Percentiles rank a stretch among this genome's conserved stretches.
Conservation (phyloP, 129 eudicot genomes). For the Dittrichia graveolens region DNA sequence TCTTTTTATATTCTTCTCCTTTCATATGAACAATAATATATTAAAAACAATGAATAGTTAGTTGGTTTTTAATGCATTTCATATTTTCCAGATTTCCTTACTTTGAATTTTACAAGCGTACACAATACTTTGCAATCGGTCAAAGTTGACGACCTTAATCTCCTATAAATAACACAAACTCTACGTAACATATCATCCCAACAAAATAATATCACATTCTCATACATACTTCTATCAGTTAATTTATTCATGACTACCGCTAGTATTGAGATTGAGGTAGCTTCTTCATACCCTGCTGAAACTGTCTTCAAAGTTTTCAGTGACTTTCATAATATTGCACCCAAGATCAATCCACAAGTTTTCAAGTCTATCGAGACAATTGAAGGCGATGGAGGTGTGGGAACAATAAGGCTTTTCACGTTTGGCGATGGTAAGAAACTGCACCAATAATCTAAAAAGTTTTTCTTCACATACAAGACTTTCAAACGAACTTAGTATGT, state of each 20-base stretch:
- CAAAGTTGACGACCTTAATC: conserved; percentile 1
- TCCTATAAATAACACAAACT: background rate
- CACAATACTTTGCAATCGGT: background rate
- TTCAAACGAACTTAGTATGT: background rate
- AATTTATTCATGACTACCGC: background rate
- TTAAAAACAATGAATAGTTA: too few relatives aligned
- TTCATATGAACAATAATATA: background rate
- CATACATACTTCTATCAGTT: background rate
- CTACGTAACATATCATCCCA: background rate
- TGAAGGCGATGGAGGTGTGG: conserved; percentile 21
- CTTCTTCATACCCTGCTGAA: conserved; percentile 9
- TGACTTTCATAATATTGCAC: conserved; percentile 14
- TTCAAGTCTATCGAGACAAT: conserved; percentile 20
- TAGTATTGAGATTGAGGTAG: conserved; percentile 4
- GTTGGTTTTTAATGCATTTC: too few relatives aligned
- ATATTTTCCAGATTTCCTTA: too few relatives aligned
- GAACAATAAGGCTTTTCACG: conserved; percentile 25
- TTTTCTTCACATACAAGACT: background rate
- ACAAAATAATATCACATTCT: background rate
- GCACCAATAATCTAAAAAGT: background rate
- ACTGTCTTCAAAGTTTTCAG: conserved; percentile 3
- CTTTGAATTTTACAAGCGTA: too few relatives aligned
- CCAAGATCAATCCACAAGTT: conserved; percentile 17
- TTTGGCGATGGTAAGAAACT: conserved; percentile 14
- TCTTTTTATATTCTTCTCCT: background rate